These are phyloP conservation scores for Globisporangium spinosum DNA, from an alignment of 352 stramenopile species.

Conservation along the genomic window DNA sequence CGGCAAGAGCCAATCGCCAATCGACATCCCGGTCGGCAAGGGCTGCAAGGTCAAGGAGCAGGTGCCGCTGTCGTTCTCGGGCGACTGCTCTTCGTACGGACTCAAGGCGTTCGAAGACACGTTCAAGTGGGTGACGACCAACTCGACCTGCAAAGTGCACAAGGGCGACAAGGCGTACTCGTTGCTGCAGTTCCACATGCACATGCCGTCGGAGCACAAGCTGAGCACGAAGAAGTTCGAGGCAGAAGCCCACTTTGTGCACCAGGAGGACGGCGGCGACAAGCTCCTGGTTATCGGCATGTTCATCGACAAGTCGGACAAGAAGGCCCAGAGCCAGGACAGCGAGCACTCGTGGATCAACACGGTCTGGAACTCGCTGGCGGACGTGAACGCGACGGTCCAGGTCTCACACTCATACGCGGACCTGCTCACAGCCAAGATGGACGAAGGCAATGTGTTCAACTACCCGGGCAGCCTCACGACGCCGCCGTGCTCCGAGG, in stretches of 20 bases:
- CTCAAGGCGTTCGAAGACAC: constrained; percentile 14
- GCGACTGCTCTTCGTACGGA: constrained; percentile 18
- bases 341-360: constrained; percentile 15
- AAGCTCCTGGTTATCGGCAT: constrained; percentile 28
- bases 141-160: constrained; percentile 17
- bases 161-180: constrained; percentile 22
- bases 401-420: constrained; percentile 20
- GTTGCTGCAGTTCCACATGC: constrained; percentile 42
- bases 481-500: constrained; percentile 47
- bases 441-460: constrained; percentile 30
- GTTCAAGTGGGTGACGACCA: constrained; percentile 17
- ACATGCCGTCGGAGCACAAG: constrained; percentile 42
- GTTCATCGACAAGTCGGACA: constrained; percentile 15
- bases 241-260: constrained; percentile 44
- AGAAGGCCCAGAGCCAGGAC: background rate
- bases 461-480: constrained; percentile 75
- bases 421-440: constrained; percentile 12
- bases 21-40: constrained; percentile 9
- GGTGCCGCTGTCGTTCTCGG: constrained; percentile 15
- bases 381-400: constrained; percentile 14
- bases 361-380: constrained; percentile 16
- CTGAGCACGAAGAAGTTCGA: constrained; percentile 29
- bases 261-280: constrained; percentile 25
- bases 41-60: constrained; percentile 7
- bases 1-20: constrained; percentile 19